phyloP scores from a whole-genome alignment of 805 yeast genomes.

The Monosporozyma unispora region DNA sequence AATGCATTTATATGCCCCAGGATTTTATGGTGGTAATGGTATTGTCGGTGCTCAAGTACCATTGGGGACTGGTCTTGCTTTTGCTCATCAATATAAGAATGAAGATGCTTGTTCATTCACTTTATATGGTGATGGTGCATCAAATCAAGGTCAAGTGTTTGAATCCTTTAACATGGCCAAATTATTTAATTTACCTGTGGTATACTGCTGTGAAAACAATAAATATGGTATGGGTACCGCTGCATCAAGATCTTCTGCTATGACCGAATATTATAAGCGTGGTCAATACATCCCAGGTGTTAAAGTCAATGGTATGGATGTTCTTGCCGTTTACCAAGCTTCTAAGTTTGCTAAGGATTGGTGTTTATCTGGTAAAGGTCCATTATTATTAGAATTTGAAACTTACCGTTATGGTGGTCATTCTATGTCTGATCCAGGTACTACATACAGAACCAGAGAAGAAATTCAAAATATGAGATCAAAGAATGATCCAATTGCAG shows the following conservation, averaged over 20 bases:
- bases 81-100: conserved; percentile 89
- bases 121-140: conserved; percentile 97
- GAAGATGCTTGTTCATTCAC: conserved; percentile 77
- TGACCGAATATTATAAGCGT: conserved; percentile 95
- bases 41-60: conserved; percentile 99
- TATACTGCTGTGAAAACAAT: conserved; percentile 97
- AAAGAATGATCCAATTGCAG: conserved; percentile 94
- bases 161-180: conserved; percentile 99
- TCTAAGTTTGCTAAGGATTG: conserved; percentile 96
- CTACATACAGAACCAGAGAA: conserved; percentile 99
- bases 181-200: conserved; percentile 91
- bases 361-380: conserved; percentile 90
- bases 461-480: conserved; percentile 99
- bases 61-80: conserved; percentile 95
- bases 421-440: conserved; percentile 99
- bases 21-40: conserved; percentile 99
- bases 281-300: conserved; percentile 99
- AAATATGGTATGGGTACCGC: conserved; percentile 99
- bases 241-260: conserved; percentile 92
- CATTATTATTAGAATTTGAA: conserved; percentile 91
- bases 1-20: conserved; percentile 95
- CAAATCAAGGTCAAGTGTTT: conserved; percentile 98
- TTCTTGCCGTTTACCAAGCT: conserved; percentile 89
- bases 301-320: conserved; percentile 98
- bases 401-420: conserved; percentile 99